phyloP scores from a whole-genome alignment of 108 stramenopile species.

The Nitzschia palea region DNA sequence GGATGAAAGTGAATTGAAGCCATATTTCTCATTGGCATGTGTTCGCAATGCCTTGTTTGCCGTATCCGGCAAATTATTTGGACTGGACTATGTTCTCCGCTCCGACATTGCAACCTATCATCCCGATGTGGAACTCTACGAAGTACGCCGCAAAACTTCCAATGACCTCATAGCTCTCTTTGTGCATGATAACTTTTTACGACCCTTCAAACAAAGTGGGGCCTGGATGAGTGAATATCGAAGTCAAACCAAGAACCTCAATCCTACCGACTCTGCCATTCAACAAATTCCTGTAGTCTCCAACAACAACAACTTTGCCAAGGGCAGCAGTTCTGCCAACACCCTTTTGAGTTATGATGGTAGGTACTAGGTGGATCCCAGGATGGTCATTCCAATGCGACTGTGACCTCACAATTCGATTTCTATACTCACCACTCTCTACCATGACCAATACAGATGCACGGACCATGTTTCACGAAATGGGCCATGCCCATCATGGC shows the following conservation, averaged over 20 bases:
- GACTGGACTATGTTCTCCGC: slow-evolving; percentile 55
- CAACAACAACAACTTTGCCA: slow-evolving; percentile 85
- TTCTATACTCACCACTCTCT: too few species aligned
- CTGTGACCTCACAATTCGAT: too few species aligned
- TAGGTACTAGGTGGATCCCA: slow-evolving; percentile 45
- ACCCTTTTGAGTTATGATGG: slow-evolving; percentile 65
- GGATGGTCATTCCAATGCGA: too few species aligned
- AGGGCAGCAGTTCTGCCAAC: slow-evolving; percentile 35
- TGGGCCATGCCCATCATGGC: slow-evolving; percentile 75
- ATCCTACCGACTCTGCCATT: slow-evolving; percentile 18
- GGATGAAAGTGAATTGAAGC: slow-evolving; percentile 72
- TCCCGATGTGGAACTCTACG: slow-evolving; percentile 71
- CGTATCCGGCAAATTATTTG: slow-evolving; percentile 75
- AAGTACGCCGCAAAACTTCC: slow-evolving; percentile 49
- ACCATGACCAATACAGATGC: too few species aligned
- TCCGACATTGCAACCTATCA: slow-evolving; percentile 65
- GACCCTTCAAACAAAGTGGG: slow-evolving; percentile 60
- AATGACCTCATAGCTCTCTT: slow-evolving; percentile 60
- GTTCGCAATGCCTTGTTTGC: slow-evolving; percentile 65
- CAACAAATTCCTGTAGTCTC: slow-evolving; percentile 66
- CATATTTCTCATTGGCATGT: slow-evolving; percentile 64
- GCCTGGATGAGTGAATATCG: slow-evolving; percentile 87
- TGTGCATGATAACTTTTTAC: slow-evolving; percentile 77
- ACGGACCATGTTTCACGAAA: slow-evolving; percentile 50
- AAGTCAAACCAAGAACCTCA: slow-evolving; percentile 68